A percentile compares a stretch with the other conserved stretches of the same genome.
Evolutionary conservation across 148 eudicot genomes (phyloP).

Genomic region (Drosera capensis): DNA sequence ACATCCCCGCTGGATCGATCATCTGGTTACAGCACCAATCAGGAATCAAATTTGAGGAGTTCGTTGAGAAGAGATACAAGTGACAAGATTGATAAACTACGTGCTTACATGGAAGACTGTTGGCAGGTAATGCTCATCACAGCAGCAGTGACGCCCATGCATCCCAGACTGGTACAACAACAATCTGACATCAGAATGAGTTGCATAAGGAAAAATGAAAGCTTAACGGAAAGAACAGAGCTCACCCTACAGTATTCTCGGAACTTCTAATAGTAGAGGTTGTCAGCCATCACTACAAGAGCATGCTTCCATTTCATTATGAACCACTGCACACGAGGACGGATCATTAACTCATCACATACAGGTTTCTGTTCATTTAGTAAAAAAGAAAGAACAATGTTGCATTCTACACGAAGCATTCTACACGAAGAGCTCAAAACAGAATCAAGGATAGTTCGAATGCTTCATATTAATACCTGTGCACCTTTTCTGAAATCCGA

Average conservation of each 20-base stretch:
- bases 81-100: background rate
- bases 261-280: constrained; percentile 74
- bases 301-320: constrained; percentile 97
- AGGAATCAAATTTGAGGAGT: background rate
- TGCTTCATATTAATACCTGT: constrained; percentile 68
- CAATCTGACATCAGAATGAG: constrained; percentile 6
- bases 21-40: constrained; percentile 25
- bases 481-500: constrained; percentile 86
- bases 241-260: constrained; percentile 67
- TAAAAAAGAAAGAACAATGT: background rate
- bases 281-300: constrained; percentile 53
- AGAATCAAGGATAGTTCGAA: background rate
- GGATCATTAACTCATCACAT: background rate
- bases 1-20: constrained; percentile 70
- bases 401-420: too few species aligned
- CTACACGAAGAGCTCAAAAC: background rate
- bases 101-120: constrained; percentile 72
- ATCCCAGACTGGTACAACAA: constrained; percentile 49
- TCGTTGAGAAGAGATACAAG: background rate
- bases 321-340: constrained; percentile 64
- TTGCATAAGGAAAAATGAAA: background rate
- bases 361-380: background rate
- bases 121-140: constrained; percentile 89
- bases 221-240: background rate
- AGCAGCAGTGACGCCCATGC: constrained; percentile 72